phyloP scores from a whole-genome alignment of 73 alveolate species.

The Symbiodinium pilosum region DNA sequence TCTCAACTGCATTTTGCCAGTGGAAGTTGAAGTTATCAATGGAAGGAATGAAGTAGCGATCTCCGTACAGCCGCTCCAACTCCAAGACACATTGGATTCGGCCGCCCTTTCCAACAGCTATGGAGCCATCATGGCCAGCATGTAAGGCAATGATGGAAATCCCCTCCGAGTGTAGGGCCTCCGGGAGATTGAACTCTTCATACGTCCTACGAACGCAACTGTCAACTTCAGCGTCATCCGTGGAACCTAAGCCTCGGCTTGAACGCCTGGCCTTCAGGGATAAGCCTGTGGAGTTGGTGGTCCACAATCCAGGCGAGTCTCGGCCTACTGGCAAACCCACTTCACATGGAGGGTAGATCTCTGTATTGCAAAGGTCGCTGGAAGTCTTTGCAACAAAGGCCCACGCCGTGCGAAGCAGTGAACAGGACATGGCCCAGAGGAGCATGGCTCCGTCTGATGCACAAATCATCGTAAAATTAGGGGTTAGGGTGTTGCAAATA shows the following conservation, averaged over 20 bases:
- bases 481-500: too few relatives aligned
- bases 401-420: neutral
- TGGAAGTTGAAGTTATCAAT: neutral
- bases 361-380: neutral
- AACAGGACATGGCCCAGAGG: too few relatives aligned
- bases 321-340: neutral
- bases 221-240: neutral
- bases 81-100: constrained; percentile 51
- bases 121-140: constrained; percentile 56
- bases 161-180: neutral
- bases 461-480: too few relatives aligned
- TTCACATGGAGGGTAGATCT: neutral
- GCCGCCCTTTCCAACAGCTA: constrained; percentile 48
- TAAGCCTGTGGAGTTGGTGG: neutral
- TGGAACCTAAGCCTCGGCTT: neutral
- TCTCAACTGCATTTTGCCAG: constrained; percentile 21
- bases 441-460: too few relatives aligned
- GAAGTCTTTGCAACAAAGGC: neutral
- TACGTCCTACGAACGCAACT: too few relatives aligned
- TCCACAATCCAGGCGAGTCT: neutral
- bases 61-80: constrained; percentile 42
- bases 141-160: constrained; percentile 10
- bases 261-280: neutral
- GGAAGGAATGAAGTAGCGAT: constrained; percentile 13
- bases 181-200: neutral